A percentile compares a stretch with the other conserved stretches of the same genome.
These are phyloP conservation scores for Solanum virginianum DNA, from an alignment of 257 asterid genomes.

Conservation along the genomic window DNA sequence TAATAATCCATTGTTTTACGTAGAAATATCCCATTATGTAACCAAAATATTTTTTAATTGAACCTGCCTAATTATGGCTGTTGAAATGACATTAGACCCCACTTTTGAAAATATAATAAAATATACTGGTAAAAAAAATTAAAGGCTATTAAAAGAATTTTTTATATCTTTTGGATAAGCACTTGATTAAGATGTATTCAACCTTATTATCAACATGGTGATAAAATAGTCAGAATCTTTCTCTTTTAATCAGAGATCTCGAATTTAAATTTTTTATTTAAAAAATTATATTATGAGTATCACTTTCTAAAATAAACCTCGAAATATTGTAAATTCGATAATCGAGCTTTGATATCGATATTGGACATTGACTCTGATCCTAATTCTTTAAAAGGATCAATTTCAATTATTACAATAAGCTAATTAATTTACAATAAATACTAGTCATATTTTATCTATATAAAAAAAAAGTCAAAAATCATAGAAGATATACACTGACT, in stretches of 20 bases:
- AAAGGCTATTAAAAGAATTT: neutral
- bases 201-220: neutral
- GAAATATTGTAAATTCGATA: neutral
- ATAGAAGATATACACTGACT: too few species aligned
- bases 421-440: too few species aligned
- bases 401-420: too few species aligned
- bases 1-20: neutral
- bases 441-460: too few species aligned
- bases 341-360: neutral
- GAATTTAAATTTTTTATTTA: rapidly evolving
- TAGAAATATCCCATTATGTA: neutral
- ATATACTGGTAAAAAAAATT: neutral
- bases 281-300: neutral
- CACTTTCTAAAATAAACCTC: neutral
- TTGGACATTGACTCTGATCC: too few species aligned
- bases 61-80: neutral
- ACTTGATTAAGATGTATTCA: neutral
- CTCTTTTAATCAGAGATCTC: rapidly evolving
- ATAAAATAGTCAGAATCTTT: too few species aligned
- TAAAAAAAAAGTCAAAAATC: too few species aligned
- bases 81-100: neutral
- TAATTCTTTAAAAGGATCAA: neutral
- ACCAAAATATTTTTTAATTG: neutral
- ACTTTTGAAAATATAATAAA: neutral
- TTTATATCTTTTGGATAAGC: neutral